Conservation (phyloP, 1,139 yeast species). For the Arxiozyma slooffiae region DNA sequence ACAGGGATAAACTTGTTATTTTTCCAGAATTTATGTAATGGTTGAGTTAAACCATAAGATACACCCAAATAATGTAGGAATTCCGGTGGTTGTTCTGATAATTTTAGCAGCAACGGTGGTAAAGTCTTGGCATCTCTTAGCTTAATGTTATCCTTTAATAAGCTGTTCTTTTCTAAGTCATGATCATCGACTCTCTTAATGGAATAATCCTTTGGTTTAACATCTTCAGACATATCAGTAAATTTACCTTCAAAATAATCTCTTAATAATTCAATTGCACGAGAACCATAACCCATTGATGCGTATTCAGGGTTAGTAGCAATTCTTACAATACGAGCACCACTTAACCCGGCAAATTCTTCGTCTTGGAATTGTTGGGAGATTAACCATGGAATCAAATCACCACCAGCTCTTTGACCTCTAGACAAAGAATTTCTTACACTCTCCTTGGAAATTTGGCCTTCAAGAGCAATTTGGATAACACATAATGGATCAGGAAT, state of each 20-base stretch:
- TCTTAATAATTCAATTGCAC: slow-evolving; percentile 73
- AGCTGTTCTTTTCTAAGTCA: slow-evolving; percentile 52
- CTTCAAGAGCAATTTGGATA: slow-evolving; percentile 87
- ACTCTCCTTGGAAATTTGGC: slow-evolving; percentile 88
- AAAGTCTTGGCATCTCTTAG: slow-evolving; percentile 79
- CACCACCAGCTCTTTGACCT: slow-evolving; percentile 98
- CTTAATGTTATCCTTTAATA: slow-evolving; percentile 69
- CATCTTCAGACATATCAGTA: slow-evolving; percentile 66
- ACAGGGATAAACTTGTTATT: slow-evolving; percentile 77
- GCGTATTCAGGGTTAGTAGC: slow-evolving; percentile 96
- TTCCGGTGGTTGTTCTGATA: slow-evolving; percentile 82
- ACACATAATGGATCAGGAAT: slow-evolving; percentile 97
- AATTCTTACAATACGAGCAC: slow-evolving; percentile 93
- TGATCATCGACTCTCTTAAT: slow-evolving; percentile 63
- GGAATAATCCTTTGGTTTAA: slow-evolving; percentile 43
- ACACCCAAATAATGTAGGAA: slow-evolving; percentile 86
- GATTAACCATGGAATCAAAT: slow-evolving; percentile 92
- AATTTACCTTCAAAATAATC: slow-evolving; percentile 93
- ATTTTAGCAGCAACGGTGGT: slow-evolving; percentile 83
- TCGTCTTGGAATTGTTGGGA: slow-evolving; percentile 98
- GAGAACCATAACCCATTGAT: slow-evolving; percentile 94
- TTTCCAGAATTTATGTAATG: slow-evolving; percentile 88
- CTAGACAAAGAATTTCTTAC: slow-evolving; percentile 81
- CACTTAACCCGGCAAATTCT: slow-evolving; percentile 90
- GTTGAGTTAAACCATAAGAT: slow-evolving; percentile 84